Evolutionary conservation across 139 green algal species (phyloP), one percentile per base, ranked within the genome.

Genomic region (Volvox reticuliferus): DNA sequence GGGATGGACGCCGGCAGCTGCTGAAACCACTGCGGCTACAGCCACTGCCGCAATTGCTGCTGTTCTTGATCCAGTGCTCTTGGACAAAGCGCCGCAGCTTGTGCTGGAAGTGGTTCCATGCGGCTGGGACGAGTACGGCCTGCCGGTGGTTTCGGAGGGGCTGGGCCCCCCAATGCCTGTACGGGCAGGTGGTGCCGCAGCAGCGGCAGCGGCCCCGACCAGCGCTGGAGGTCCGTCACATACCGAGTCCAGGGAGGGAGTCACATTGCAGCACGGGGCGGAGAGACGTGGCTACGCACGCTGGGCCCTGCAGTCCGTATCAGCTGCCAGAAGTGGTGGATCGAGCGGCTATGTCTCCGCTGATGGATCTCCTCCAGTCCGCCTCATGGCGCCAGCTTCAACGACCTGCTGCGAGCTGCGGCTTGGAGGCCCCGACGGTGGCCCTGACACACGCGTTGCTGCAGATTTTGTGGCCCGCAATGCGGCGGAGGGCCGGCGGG

Each of bases 1-100:
- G 16, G 2, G 37, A 13, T 1, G 26, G 67, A 26, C 67, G 16
- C 21, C 22, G 14, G 20, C 9, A 55, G 9, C 5, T 55, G 44
- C 44, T 5, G 44, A 55, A 73, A 3, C 65, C 65, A 5, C 76
- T 36, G 35, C 21, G 33, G 63, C 82, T 22, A 26, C 6, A 24
- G 63, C 63, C 33, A 36, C 61, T 33, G 63, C 33, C 21, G 63
- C 33, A 28, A 16, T 12, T 13, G 67, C 83, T 19, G 16, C 35
- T 55, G 44, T 5, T 26, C 2, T 82, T 16, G 26, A 33, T 14
- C 17, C 71, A 19, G 69, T 73, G 28, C 37, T 82, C 37, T 12
- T 89, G 37, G 85, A 73, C 85, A 71, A 82, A 26, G 85, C 44
- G 28, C 69, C 69, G 37, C 85, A 89, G 85, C 85, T 89, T n/a